These are phyloP conservation scores for Fusarium temperatum DNA, from an alignment of 2,329 filamentous ascomycete genomes.

Conservation along the genomic window DNA sequence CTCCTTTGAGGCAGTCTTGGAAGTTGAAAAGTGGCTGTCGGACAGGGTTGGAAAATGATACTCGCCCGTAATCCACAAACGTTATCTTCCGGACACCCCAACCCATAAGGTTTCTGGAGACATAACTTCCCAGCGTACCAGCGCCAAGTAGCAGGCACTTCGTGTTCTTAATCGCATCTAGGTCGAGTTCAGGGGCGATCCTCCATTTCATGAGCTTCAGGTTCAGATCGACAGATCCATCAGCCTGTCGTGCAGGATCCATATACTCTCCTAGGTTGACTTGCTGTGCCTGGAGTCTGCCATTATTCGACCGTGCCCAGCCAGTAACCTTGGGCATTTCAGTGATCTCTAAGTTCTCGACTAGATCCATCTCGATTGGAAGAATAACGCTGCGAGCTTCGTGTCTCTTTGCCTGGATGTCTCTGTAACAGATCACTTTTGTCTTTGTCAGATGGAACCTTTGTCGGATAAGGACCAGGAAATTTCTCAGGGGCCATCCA, in stretches of 20 bases:
- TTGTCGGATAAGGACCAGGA: slow-evolving; percentile 84
- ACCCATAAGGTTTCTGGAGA: slow-evolving; percentile 89
- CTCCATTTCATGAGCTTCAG: slow-evolving; percentile 99
- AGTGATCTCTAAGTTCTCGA: slow-evolving; percentile 53
- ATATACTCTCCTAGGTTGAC: slow-evolving; percentile 92
- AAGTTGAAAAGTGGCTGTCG: slow-evolving; percentile 93
- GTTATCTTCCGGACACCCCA: slow-evolving; percentile 97
- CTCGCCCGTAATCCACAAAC: slow-evolving; percentile 91
- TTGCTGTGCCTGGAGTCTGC: slow-evolving; percentile 79
- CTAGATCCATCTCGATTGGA: slow-evolving; percentile 65
- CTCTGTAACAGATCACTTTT: slow-evolving; percentile 90
- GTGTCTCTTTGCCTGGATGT: slow-evolving; percentile 79
- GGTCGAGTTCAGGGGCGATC: slow-evolving; percentile 85
- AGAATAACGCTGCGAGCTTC: slow-evolving; percentile 85
- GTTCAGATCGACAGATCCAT: slow-evolving; percentile 95
- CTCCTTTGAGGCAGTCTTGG: slow-evolving; percentile 86
- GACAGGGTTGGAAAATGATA: slow-evolving; percentile 97
- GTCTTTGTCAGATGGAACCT: slow-evolving; percentile 80
- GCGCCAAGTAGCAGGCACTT: slow-evolving; percentile 92
- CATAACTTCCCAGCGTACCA: slow-evolving; percentile 92
- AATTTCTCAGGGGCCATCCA: slow-evolving; percentile 91
- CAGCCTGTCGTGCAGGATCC: slow-evolving; percentile 86
- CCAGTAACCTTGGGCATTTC: slow-evolving; percentile 90
- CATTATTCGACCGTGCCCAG: slow-evolving; percentile 86
- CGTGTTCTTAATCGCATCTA: slow-evolving; percentile 88